Evolutionary conservation across 2,329 filamentous ascomycete species (phyloP), one percentile per base, ranked within the genome.

Genomic region (Nigrograna mackinnonii): DNA sequence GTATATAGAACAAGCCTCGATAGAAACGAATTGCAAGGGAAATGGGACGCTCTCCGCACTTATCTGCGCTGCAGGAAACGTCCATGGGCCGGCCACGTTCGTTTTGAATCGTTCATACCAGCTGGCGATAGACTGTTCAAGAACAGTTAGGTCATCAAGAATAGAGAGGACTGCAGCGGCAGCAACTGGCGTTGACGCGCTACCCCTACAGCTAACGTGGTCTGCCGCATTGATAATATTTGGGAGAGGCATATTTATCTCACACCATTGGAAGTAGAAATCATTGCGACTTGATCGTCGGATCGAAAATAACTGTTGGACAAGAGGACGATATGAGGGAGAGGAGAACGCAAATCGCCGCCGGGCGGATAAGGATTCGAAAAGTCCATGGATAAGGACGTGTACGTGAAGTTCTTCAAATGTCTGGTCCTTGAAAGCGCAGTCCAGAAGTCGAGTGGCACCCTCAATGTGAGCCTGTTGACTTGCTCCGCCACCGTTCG

Each of bases 391-490:
- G 33, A 46, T 51, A 3, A 55, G 38, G 12, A 55, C 38, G 31
- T 53, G 50, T 6, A 50, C n/a, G 24, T 55, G 54, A 17, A 55
- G 31, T 36, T 51, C 49, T 38, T 53, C 47, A 7, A 50, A 43
- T 6, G 43, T 40, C 16, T 22, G 18, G 13, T 43, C 12, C 36
- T 43, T 22, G 37, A 46, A 36, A 2, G 35, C 41, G n/a, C 31
- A 32, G 5, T 44, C n/a, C 13, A 58, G 37, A 18, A 58, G 45
- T 20, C 41, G 43, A 11, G 42, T 52, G 3, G 52, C 50, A 2
- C 55, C 55, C 20, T 56, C 49, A 16, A 58, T 50, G 28, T 58
- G 55, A 4, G 47, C 44, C 6, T 43, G 32, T 26, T 54, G 51
- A 37, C 49, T 52, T 7, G 40, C 18, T 13, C 47, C 47, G 28